Conservation (phyloP, 768 basidiomycete genomes). For the Suillus subaureus region DNA sequence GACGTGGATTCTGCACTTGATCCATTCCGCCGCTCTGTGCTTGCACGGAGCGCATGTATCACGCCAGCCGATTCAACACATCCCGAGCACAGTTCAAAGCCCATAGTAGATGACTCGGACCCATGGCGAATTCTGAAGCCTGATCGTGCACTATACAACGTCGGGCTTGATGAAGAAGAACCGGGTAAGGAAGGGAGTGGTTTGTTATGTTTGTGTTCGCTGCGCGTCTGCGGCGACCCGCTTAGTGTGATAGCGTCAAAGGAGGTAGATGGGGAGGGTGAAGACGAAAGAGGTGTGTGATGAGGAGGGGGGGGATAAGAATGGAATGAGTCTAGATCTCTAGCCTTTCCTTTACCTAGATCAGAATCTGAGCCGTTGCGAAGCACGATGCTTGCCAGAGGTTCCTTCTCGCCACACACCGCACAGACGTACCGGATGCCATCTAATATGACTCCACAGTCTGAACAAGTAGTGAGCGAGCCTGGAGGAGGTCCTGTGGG, state of each 20-base stretch:
- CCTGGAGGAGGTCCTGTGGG: conserved; percentile 55
- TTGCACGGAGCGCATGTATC: conserved; percentile 70
- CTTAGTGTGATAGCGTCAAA: conserved; percentile 20
- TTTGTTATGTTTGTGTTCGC: conserved; percentile 35
- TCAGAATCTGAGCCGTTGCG: conserved; percentile 16
- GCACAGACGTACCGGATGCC: conserved; percentile 90
- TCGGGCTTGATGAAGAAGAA: conserved; percentile 26
- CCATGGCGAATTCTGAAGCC: conserved; percentile 3
- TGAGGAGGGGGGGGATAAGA: conserved; percentile 40
- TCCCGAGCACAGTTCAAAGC: conserved; percentile 83
- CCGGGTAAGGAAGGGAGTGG: conserved; percentile 48
- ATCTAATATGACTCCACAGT: conserved; percentile 74
- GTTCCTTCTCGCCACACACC: conserved; percentile 80
- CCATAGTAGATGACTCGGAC: conserved; percentile 30
- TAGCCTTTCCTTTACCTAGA: conserved; percentile 52
- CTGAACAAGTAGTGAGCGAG: conserved; percentile 79
- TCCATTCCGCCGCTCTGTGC: conserved; percentile 30
- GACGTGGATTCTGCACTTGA: conserved; percentile 45
- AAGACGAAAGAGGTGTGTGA: conserved; percentile 25
- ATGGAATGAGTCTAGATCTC: conserved; percentile 22
- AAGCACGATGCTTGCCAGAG: conserved; percentile 29
- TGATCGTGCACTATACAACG: conserved; percentile 12
- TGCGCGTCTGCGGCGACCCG: conserved; percentile 16
- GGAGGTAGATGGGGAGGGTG: conserved; percentile 21
- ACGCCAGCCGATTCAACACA: conserved; percentile 83